Conservation (phyloP, 2,329 filamentous ascomycete genomes). For the Fusarium begoniae region DNA sequence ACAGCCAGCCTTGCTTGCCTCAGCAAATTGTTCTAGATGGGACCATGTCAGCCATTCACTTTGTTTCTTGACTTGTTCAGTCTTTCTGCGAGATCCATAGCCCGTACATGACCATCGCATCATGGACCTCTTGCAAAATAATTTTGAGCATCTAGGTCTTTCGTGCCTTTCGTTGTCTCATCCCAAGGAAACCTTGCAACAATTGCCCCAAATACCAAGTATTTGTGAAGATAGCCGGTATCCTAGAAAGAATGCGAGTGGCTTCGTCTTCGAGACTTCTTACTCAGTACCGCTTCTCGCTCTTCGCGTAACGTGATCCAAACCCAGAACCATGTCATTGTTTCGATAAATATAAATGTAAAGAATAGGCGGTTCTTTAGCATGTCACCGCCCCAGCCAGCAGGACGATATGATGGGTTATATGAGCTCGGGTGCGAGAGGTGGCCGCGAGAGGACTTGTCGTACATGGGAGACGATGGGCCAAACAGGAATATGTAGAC, state of each 20-base stretch:
- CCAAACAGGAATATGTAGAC: conserved; percentile 73
- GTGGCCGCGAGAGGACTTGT: conserved; percentile 36
- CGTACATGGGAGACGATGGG: conserved; percentile 59
- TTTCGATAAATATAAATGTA: conserved; percentile 84
- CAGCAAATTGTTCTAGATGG: background rate
- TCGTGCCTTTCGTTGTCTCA: background rate
- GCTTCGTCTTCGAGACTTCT: conserved; percentile 48
- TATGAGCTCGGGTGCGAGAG: conserved; percentile 41
- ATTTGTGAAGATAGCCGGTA: background rate
- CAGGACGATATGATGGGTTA: conserved; percentile 50
- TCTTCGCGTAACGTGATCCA: conserved; percentile 77
- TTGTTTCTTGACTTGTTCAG: background rate
- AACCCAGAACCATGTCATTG: conserved; percentile 87
- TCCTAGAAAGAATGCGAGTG: conserved; percentile 31
- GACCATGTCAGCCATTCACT: background rate
- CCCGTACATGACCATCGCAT: too few relatives aligned
- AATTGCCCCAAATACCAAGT: background rate
- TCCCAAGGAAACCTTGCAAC: background rate
- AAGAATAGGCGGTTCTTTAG: conserved; percentile 88
- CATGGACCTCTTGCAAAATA: background rate
- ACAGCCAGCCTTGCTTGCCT: background rate
- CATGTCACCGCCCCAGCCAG: conserved; percentile 67
- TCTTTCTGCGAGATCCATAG: background rate
- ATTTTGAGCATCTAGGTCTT: background rate
- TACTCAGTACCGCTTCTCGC: conserved; percentile 52